phyloP scores from a whole-genome alignment of 108 stramenopile genomes.

The Skeletonema tropicum region DNA sequence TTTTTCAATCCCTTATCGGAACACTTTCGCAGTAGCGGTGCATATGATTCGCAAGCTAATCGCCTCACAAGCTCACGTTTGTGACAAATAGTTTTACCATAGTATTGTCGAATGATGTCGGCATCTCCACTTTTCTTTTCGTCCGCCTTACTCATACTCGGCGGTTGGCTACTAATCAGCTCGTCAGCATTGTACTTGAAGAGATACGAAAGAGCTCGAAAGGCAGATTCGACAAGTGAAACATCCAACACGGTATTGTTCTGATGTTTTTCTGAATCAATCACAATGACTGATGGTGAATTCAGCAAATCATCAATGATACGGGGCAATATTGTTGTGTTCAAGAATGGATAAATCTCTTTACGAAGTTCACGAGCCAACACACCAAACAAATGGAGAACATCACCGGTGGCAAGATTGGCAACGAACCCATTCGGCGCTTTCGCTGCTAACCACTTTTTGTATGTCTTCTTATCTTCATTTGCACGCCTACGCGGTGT shows the following conservation, averaged over 20 bases:
- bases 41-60: constrained; percentile 80
- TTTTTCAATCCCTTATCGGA: constrained; percentile 58
- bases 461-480: constrained; percentile 23
- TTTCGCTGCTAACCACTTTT: constrained; percentile 15
- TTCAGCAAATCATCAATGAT: constrained; percentile 80
- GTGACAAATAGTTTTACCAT: constrained; percentile 75
- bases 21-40: constrained; percentile 77
- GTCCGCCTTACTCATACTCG: not conserved
- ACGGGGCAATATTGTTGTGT: constrained; percentile 66
- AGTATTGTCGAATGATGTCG: constrained; percentile 80
- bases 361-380: constrained; percentile 83
- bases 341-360: constrained; percentile 80
- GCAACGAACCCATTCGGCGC: constrained; percentile 47
- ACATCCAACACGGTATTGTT: constrained; percentile 68
- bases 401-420: constrained; percentile 84
- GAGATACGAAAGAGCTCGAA: constrained; percentile 80
- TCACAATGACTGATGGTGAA: constrained; percentile 54
- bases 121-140: constrained; percentile 31
- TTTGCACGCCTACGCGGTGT: constrained; percentile 10
- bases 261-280: constrained; percentile 42
- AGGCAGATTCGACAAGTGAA: constrained; percentile 77
- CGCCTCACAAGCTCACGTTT: constrained; percentile 73
- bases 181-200: constrained; percentile 79
- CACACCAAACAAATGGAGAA: constrained; percentile 81
- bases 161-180: constrained; percentile 42